phyloP scores from a whole-genome alignment of 2,329 filamentous ascomycete genomes.

The Pseudopithomyces maydicus region DNA sequence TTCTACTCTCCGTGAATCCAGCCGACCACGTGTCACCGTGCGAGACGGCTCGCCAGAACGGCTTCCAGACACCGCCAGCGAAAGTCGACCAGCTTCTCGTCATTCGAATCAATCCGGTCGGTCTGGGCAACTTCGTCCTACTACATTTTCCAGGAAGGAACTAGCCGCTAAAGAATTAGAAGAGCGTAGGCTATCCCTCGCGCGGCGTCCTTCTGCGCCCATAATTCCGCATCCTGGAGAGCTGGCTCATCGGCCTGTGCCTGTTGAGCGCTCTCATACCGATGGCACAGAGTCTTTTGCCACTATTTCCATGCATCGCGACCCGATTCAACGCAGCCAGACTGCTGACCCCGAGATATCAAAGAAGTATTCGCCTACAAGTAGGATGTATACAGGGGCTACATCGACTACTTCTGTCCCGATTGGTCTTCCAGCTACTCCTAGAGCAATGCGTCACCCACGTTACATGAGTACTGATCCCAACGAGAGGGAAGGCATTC shows the following conservation, averaged over 20 bases:
- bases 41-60: conserved; percentile 42
- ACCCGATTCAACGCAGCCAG: conserved; percentile 60
- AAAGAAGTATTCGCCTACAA: conserved; percentile 43
- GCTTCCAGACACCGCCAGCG: conserved; percentile 19
- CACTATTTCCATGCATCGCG: conserved; percentile 41
- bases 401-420: conserved; percentile 58
- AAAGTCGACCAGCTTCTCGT: conserved; percentile 23
- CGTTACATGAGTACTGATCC: conserved; percentile 68
- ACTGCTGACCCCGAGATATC: conserved; percentile 66
- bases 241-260: conserved; percentile 40
- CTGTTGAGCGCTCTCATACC: conserved; percentile 42
- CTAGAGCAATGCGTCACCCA: conserved; percentile 84
- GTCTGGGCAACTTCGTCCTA: conserved; percentile 30
- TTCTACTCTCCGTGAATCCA: conserved; percentile 34
- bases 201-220: conserved; percentile 78
- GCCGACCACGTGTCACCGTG: conserved; percentile 38
- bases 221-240: conserved; percentile 76
- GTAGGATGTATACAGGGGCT: conserved; percentile 37
- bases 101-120: conserved; percentile 39
- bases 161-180: conserved; percentile 78
- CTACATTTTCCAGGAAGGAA: conserved; percentile 49
- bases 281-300: conserved; percentile 49
- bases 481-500: conserved; percentile 54
- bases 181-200: conserved; percentile 78
- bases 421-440: conserved; percentile 86